Percentiles rank a stretch among this genome's conserved stretches.
These are phyloP conservation scores for Phaeotremella skinneri DNA, from an alignment of 768 basidiomycete genomes.

Conservation along the genomic window DNA sequence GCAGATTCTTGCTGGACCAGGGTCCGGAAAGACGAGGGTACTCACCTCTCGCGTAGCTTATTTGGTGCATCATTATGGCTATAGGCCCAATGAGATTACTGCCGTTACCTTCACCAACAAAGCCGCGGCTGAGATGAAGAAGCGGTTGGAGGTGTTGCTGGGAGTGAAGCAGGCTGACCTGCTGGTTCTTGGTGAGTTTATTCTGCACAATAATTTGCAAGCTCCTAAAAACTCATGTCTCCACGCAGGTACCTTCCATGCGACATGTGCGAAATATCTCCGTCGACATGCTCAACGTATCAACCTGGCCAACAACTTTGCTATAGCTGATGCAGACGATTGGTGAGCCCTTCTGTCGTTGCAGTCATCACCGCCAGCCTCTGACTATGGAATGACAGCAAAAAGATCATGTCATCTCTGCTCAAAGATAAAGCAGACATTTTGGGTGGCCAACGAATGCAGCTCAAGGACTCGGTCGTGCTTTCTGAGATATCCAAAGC, in stretches of 20 bases:
- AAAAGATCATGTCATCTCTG: constrained; percentile 63
- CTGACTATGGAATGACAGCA: constrained; percentile 54
- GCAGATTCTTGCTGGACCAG: constrained; percentile 79
- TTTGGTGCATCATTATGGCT: constrained; percentile 43
- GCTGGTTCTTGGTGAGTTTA: constrained; percentile 56
- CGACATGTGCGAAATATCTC: constrained; percentile 69
- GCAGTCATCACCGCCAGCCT: not conserved
- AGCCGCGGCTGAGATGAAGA: constrained; percentile 81
- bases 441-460: constrained; percentile 57
- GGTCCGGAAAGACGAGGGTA: constrained; percentile 60
- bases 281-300: constrained; percentile 63
- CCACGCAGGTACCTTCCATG: constrained; percentile 74
- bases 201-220: not conserved
- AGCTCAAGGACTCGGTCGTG: constrained; percentile 58
- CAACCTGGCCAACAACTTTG: constrained; percentile 69
- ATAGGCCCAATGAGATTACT: constrained; percentile 46
- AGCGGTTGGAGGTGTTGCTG: constrained; percentile 65
- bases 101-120: constrained; percentile 81
- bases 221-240: constrained; percentile 18
- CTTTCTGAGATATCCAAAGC: constrained; percentile 69
- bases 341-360: constrained; percentile 56
- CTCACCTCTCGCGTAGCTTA: constrained; percentile 53
- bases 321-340: constrained; percentile 77
- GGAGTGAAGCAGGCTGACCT: constrained; percentile 60
- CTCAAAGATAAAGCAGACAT: constrained; percentile 61